Evolutionary conservation across 1,284 basidiomycete genomes (phyloP).

Genomic region (Pseudozyma tsukubaensis): DNA sequence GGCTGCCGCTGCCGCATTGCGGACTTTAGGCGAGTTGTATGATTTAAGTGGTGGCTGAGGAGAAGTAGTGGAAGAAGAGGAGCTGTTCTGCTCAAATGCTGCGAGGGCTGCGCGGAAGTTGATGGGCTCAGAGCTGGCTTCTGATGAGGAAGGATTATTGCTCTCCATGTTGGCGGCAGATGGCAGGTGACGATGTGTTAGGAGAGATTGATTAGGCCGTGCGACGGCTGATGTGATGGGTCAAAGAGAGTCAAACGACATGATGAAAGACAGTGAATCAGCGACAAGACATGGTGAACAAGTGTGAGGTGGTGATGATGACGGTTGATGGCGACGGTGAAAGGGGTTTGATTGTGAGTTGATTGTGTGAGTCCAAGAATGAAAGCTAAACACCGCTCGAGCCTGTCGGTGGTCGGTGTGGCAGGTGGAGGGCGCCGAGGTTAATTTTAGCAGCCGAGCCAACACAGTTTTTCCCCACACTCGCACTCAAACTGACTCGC

Average conservation of each 20-base stretch:
- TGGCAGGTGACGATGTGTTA: neutral
- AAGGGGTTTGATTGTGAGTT: neutral
- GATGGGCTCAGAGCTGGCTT: constrained; percentile 29
- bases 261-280: neutral
- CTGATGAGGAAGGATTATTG: neutral
- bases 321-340: neutral
- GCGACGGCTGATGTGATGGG: too few relatives aligned
- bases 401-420: neutral
- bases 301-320: neutral
- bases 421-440: constrained; percentile 10
- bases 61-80: neutral
- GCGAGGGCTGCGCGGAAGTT: constrained; percentile 49
- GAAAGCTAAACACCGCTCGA: neutral
- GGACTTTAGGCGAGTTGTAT: constrained; percentile 20
- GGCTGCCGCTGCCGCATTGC: neutral
- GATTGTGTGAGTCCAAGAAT: neutral
- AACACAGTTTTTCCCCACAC: neutral
- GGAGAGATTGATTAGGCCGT: neutral
- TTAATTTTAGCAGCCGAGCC: constrained; percentile 14
- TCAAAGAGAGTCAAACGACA: neutral
- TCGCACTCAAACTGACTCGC: too few relatives aligned
- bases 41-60: neutral
- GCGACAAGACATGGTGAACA: neutral
- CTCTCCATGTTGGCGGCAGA: constrained; percentile 14
- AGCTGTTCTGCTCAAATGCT: constrained; percentile 30